Percentiles rank a stretch among this genome's conserved stretches.
Evolutionary conservation across 208 protist species (phyloP).

Genomic region (Tritrichomonas musculus): DNA sequence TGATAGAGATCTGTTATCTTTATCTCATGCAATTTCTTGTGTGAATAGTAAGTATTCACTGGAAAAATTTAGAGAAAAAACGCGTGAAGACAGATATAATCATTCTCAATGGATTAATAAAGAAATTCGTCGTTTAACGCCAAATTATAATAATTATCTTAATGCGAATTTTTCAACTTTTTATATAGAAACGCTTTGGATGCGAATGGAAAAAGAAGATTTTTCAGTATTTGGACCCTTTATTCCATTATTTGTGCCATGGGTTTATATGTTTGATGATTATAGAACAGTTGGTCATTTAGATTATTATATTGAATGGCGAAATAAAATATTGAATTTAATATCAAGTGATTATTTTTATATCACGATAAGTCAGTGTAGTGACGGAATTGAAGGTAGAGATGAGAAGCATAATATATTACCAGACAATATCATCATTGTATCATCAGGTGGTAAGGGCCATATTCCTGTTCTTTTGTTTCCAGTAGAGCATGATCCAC

Average conservation of each 20-base stretch:
- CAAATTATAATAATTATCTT: too few species aligned
- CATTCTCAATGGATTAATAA: too few species aligned
- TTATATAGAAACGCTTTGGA: too few species aligned
- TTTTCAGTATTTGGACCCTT: neutral
- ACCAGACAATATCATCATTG: neutral
- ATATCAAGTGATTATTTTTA: neutral
- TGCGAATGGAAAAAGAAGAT: too few species aligned
- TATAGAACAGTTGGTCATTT: neutral
- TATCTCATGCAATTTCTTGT: too few species aligned
- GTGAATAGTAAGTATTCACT: too few species aligned
- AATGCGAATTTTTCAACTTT: too few species aligned
- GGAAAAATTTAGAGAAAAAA: too few species aligned
- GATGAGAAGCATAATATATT: neutral
- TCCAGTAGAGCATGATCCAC: neutral
- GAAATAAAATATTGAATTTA: neutral
- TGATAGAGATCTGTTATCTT: too few species aligned
- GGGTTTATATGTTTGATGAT: neutral
- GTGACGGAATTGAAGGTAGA: neutral
- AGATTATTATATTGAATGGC: neutral
- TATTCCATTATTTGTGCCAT: neutral
- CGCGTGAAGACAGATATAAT: too few species aligned
- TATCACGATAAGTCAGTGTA: neutral
- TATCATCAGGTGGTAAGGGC: neutral
- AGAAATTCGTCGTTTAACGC: too few species aligned
- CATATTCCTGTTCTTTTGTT: neutral